Base-by-base conservation (phyloP, 1,284 basidiomycete species). In the Mycena sp. region DNA sequence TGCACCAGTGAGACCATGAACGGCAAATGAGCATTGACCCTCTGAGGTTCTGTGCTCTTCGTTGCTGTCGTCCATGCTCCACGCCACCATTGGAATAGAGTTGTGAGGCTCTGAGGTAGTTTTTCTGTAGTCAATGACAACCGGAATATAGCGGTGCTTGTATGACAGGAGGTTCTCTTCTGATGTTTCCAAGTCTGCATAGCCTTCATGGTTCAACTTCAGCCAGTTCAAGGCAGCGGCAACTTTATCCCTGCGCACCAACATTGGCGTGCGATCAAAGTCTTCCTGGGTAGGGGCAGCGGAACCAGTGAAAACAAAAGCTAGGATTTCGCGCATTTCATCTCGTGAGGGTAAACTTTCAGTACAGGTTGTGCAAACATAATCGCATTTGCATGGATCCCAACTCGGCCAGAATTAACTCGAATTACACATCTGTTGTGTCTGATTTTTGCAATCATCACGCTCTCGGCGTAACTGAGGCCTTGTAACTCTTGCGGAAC, bases 151-250 rank as follows among this genome's bases (percentile, higher is more conserved):
- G 50, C 71, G 41, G 44, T 78, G 74, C 9, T 71, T 55, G 70
- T 81, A 81, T n/a, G 55, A 25, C 0, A 61, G 38, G 6, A 82
- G 32, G 61, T 80, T 78, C 5, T 74, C 65, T 7, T 71, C 30
- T 10, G 74, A 77, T 14, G 82, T 78, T 16, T 69, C 54, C 1
- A 82, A 26, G 57, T 80, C 75, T 19, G 23, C 30, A 58, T 82
- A 83, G 51, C 76, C 76, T 6, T 23, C 19, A 61, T 82, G 76
- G 64, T 81, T 81, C 1, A 78, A 40, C 49, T 71, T 74, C 7
- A 82, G 64, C 79, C 79, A 81, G 50, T 77, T 63, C 14, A 82
- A 60, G 0, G 77, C 79, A 4, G 48, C 46, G 14, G 40, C 26
- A 0, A 81, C 76, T 41, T 70, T 63, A 25, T 71, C 64, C 17